Base-by-base conservation (phyloP, 805 yeast genomes). In the Pichia nakasei region DNA sequence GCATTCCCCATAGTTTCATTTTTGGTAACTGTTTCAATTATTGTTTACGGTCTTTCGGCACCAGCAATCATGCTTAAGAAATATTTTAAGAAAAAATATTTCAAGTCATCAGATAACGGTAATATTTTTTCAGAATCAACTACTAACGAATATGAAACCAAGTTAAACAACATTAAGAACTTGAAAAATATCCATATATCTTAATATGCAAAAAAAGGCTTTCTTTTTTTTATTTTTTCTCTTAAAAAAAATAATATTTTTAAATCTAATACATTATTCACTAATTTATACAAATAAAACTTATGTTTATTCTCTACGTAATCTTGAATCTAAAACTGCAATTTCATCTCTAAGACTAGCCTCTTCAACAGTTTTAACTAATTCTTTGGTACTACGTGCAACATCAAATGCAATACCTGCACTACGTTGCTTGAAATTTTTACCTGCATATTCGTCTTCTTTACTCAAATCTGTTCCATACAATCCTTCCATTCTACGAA, bases 381-480 rank as follows among this genome's bases (percentile, higher is more conserved):
- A 73, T 63, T 91, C 97, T 62, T 89, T 91, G 5, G 97, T 91
- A 61, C 95, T 84, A 64, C 91, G 88, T 21, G 97, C 97, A 65
- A 91, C 85, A 61, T 91, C 97, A 66, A 88, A 91, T 24, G 96
- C 91, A 52, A 89, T 83, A 2, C 97, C 97, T 0, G 97, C 97
- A 51, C 91, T 75, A 56, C 97, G 76, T 64, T 91, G 97, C 64
- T 86, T 86, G 67, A 87, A 82, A 54, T 84, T 84, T 61, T 85
- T 83, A 58, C 87, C 95, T 2, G 96, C 96, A 58, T 74, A 80
- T 43, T 80, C 85, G 51, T 80, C 84, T 35, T 56, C 56, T 18
- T 66, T 64, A 22, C 59, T 60, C 22, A 51, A 63, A 35, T 67
- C 68, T 5, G 55, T 56, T 5, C 59, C 61, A 58, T 89, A 82